These are phyloP conservation scores for Yarrowia porcina DNA, from an alignment of 805 yeast genomes.

Conservation along the genomic window DNA sequence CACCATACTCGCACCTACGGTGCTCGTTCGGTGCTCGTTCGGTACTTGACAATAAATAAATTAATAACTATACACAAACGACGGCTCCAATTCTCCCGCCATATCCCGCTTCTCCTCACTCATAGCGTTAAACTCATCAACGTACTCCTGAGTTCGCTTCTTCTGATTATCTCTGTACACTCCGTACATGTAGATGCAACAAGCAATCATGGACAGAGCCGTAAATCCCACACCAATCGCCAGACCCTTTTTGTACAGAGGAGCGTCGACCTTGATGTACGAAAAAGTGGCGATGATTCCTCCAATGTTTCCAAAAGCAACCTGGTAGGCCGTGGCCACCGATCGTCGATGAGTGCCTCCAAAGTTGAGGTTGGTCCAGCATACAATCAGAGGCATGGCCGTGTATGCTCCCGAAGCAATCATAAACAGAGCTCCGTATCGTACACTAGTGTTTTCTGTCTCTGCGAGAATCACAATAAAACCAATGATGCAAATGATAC, in stretches of 20 bases:
- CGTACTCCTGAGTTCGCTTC: conserved; percentile 28
- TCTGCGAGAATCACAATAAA: conserved; percentile 53
- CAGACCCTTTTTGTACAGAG: conserved; percentile 55
- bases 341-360: conserved; percentile 62
- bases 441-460: conserved; percentile 42
- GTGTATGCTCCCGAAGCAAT: conserved; percentile 57
- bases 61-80: conserved; percentile 17
- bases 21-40: not conserved
- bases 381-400: conserved; percentile 63
- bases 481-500: conserved; percentile 51
- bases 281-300: conserved; percentile 64
- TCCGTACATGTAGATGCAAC: conserved; percentile 40
- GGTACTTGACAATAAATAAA: not conserved
- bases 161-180: conserved; percentile 35
- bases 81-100: conserved; percentile 25
- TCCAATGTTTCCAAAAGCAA: conserved; percentile 73
- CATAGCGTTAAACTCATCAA: conserved; percentile 8
- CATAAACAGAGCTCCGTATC: conserved; percentile 65
- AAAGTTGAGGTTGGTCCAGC: conserved; percentile 63
- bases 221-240: conserved; percentile 50
- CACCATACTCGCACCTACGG: not conserved
- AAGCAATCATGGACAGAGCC: conserved; percentile 42
- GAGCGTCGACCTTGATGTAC: conserved; percentile 55
- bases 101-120: not conserved
- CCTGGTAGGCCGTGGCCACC: conserved; percentile 57